phyloP scores from a whole-genome alignment of 1,284 basidiomycete genomes.

The Puccinia triticina region DNA sequence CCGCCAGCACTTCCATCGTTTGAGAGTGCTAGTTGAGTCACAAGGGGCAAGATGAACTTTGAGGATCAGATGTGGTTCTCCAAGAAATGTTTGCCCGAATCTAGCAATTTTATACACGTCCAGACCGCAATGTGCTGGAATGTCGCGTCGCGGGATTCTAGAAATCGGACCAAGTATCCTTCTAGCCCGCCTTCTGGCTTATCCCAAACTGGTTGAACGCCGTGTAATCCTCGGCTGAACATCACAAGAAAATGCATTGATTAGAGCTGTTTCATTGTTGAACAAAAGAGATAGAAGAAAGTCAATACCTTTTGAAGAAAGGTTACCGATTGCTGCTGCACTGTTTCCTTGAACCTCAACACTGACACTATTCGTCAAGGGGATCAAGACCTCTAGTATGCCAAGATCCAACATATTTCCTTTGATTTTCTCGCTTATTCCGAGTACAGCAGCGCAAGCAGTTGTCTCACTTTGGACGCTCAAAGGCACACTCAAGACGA shows the following conservation, averaged over 20 bases:
- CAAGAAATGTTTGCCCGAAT: constrained; percentile 73
- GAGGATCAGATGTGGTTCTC: constrained; percentile 85
- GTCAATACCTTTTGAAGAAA: no score
- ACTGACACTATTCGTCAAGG: no score
- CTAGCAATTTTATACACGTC: constrained; percentile 52
- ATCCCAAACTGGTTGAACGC: constrained; percentile 98
- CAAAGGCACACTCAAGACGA: constrained; percentile 93
- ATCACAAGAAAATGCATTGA: neutral
- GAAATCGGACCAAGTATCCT: no score
- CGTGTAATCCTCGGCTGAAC: constrained; percentile 87
- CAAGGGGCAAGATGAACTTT: constrained; percentile 76
- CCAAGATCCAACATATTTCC: constrained; percentile 96
- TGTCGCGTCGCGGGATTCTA: no score
- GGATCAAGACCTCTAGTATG: constrained; percentile 95
- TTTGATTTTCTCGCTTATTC: constrained; percentile 90
- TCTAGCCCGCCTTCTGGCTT: no score
- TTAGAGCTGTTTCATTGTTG: neutral
- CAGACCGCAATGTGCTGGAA: no score
- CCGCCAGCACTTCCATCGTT: constrained; percentile 73
- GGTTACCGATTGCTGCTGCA: no score
- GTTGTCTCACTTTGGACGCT: constrained; percentile 99
- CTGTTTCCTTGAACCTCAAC: no score
- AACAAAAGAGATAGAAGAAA: neutral
- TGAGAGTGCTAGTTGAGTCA: constrained; percentile 76
- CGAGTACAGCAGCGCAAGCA: constrained; percentile 92